Percentiles rank a stretch among this genome's conserved stretches.
These are phyloP conservation scores for Candida endomychidarum DNA, from an alignment of 805 yeast genomes.

Conservation along the genomic window DNA sequence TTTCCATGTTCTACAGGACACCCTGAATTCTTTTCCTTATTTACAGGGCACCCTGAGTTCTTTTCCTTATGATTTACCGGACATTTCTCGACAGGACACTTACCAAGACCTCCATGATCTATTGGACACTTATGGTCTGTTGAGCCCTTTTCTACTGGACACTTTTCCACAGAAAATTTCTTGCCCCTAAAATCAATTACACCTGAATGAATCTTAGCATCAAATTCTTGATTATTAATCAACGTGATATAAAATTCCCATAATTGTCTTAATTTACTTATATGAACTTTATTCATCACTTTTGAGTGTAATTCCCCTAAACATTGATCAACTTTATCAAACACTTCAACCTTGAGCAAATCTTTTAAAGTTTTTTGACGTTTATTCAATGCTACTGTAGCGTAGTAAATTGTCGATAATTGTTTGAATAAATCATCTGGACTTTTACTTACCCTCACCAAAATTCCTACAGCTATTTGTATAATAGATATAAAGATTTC, in stretches of 20 bases:
- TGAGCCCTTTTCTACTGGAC: slow-evolving; percentile 13
- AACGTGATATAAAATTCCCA: slow-evolving; percentile 44
- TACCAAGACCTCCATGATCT: slow-evolving; percentile 21
- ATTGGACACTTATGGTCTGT: slow-evolving; percentile 32
- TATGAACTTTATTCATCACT: slow-evolving; percentile 7
- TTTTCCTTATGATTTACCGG: neutral
- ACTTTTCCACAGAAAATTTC: slow-evolving; percentile 9
- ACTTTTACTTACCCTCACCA: slow-evolving; percentile 13
- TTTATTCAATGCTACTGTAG: slow-evolving; percentile 7
- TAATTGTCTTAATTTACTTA: slow-evolving; percentile 10
- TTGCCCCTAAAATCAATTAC: slow-evolving; percentile 25
- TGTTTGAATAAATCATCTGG: slow-evolving; percentile 15
- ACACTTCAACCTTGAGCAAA: slow-evolving; percentile 10
- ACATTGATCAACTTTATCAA: slow-evolving; percentile 6
- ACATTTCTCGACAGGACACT: slow-evolving; percentile 5
- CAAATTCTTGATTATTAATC: slow-evolving; percentile 27
- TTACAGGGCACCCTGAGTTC: neutral
- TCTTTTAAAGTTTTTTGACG: slow-evolving; percentile 5
- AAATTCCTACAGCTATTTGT: slow-evolving; percentile 15
- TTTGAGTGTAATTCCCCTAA: slow-evolving; percentile 3
- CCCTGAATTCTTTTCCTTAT: neutral
- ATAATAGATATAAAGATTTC: slow-evolving; percentile 11
- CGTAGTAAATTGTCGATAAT: slow-evolving; percentile 12
- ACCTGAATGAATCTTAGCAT: slow-evolving; percentile 32
- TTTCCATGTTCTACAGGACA: neutral